These are phyloP conservation scores for Kregervanrija delftensis DNA, from an alignment of 805 yeast species.

Conservation along the genomic window DNA sequence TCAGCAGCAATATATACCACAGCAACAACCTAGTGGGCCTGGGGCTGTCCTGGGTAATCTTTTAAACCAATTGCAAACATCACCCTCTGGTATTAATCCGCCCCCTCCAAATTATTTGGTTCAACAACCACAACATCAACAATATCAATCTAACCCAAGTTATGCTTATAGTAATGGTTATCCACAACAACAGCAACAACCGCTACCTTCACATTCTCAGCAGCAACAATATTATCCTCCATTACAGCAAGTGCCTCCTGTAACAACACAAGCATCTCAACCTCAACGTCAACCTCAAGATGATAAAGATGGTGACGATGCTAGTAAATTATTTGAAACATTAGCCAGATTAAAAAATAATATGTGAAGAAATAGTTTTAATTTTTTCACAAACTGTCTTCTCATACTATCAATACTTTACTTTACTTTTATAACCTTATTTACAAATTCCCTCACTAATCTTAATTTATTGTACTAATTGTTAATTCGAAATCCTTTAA, in stretches of 20 bases:
- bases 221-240: not conserved
- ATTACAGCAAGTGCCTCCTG: conserved; percentile 2
- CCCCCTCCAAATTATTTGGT: conserved; percentile 6
- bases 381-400: not conserved
- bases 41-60: not conserved
- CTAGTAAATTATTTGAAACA: conserved; percentile 31
- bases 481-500: too few relatives aligned
- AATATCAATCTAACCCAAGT: conserved; percentile 3
- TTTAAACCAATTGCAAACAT: not conserved
- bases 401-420: conserved; percentile 1
- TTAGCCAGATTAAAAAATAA: conserved; percentile 32
- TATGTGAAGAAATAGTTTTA: conserved; percentile 18
- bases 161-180: too few relatives aligned
- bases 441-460: too few relatives aligned
- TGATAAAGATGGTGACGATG: conserved; percentile 18
- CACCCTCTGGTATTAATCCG: not conserved
- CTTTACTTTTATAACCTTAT: not conserved
- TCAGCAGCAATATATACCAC: conserved; percentile 3
- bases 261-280: conserved; percentile 1
- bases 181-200: not conserved
- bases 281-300: conserved; percentile 10
- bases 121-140: conserved; percentile 9
- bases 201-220: not conserved
- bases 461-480: too few relatives aligned
- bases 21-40: conserved; percentile 2